These are phyloP conservation scores for Lactifluus echinatus DNA, from an alignment of 768 basidiomycete species.

Conservation along the genomic window DNA sequence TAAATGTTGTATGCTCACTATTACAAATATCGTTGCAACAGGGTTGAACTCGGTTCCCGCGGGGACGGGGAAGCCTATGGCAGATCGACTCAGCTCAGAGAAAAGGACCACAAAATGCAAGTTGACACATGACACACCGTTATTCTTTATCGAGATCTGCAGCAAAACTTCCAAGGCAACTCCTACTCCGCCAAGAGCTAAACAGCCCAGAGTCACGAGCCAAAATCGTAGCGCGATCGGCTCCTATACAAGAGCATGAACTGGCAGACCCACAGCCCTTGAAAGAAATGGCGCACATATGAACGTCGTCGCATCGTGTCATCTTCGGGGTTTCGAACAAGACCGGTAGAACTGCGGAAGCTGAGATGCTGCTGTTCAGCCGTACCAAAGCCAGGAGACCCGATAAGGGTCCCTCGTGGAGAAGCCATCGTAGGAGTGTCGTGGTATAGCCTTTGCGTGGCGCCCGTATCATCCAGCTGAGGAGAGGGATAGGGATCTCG, in stretches of 20 bases:
- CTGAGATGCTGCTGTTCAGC: background rate
- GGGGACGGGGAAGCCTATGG: constrained; percentile 48
- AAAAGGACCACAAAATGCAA: background rate
- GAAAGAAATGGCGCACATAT: background rate
- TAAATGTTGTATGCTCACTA: constrained; percentile 29
- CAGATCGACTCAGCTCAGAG: background rate
- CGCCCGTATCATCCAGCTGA: no score
- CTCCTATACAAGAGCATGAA: constrained; percentile 5
- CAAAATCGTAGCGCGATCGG: constrained; percentile 4
- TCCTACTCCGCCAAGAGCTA: background rate
- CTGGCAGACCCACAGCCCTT: background rate
- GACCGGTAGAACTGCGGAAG: constrained; percentile 1
- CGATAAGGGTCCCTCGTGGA: background rate
- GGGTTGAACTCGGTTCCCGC: constrained; percentile 39
- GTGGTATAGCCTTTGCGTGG: no score
- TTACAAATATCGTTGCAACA: constrained; percentile 38
- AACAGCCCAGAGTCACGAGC: background rate
- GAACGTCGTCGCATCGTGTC: constrained; percentile 3
- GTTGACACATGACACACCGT: background rate
- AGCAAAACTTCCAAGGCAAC: no score
- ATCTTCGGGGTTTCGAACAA: constrained; percentile 2
- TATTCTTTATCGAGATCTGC: background rate
- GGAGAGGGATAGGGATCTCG: no score
- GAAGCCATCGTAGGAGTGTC: background rate
- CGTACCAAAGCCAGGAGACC: background rate